Evolutionary conservation across 306 rosid species (phyloP).

Genomic region (Pueraria montana): DNA sequence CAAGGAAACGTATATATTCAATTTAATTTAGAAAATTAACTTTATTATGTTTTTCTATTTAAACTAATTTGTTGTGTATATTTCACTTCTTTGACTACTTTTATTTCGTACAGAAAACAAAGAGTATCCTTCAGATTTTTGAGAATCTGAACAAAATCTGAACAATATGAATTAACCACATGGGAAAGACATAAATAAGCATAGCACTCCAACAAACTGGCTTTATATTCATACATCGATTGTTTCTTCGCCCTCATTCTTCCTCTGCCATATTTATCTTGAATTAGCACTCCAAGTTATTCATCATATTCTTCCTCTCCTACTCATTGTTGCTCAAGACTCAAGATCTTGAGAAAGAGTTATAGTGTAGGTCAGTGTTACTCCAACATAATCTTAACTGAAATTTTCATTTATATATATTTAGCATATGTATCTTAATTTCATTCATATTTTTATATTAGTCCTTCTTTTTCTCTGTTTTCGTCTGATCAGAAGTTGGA

Average conservation of each 20-base stretch:
- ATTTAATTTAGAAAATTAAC: neutral
- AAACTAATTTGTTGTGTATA: neutral
- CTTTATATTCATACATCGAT: constrained; percentile 9
- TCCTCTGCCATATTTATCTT: neutral
- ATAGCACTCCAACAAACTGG: neutral
- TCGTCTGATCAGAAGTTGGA: neutral
- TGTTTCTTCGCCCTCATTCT: neutral
- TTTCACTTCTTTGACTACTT: neutral
- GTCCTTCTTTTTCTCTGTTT: neutral
- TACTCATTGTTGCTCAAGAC: neutral
- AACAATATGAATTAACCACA: neutral
- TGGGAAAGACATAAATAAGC: neutral
- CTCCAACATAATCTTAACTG: neutral
- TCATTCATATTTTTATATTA: neutral
- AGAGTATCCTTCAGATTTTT: neutral
- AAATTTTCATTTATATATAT: neutral
- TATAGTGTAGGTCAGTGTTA: neutral
- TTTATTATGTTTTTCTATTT: neutral
- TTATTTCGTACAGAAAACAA: neutral
- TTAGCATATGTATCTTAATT: neutral
- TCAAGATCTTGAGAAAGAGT: neutral
- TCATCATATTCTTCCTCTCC: neutral
- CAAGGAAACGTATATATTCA: neutral
- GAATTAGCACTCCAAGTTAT: neutral
- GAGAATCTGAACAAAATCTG: neutral